Evolutionary conservation across 768 basidiomycete species (phyloP).

Genomic region (Antrodiella citrinella): DNA sequence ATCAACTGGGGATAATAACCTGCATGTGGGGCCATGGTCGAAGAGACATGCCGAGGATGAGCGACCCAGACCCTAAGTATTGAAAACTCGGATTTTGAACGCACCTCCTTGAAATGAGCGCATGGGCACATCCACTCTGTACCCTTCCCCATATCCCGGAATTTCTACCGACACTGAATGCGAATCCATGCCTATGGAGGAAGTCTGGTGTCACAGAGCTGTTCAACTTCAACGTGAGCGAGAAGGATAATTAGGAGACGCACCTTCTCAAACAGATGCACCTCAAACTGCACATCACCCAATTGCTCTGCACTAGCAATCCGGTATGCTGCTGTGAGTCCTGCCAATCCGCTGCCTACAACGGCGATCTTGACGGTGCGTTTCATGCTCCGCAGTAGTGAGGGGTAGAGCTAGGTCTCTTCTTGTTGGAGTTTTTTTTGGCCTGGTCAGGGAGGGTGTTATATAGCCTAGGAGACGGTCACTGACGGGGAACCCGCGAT

Average conservation of each 20-base stretch:
- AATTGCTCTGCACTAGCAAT: constrained; percentile 27
- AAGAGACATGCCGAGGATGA: not conserved
- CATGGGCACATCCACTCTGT: constrained; percentile 75
- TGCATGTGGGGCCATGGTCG: constrained; percentile 16
- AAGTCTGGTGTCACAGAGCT: constrained; percentile 30
- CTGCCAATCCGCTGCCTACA: constrained; percentile 66
- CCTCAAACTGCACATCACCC: constrained; percentile 44
- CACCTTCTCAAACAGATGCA: constrained; percentile 73
- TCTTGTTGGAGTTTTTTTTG: too few species aligned
- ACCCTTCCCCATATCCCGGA: constrained; percentile 29
- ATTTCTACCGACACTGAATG: constrained; percentile 42
- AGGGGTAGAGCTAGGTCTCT: too few species aligned
- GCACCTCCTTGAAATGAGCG: constrained; percentile 71
- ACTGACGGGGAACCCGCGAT: too few species aligned
- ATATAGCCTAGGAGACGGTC: too few species aligned
- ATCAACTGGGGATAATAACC: constrained; percentile 74
- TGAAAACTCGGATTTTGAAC: too few species aligned
- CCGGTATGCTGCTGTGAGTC: constrained; percentile 60
- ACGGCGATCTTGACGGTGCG: constrained; percentile 53
- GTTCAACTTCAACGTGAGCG: not conserved
- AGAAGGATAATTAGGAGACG: constrained; percentile 12
- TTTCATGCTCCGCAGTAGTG: too few species aligned
- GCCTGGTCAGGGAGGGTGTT: too few species aligned
- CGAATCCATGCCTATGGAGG: constrained; percentile 61
- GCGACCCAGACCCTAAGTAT: too few species aligned